Evolutionary conservation across 352 stramenopile species (phyloP), one percentile per base, ranked within the genome.

Genomic region (Phytophthora pistaciae): DNA sequence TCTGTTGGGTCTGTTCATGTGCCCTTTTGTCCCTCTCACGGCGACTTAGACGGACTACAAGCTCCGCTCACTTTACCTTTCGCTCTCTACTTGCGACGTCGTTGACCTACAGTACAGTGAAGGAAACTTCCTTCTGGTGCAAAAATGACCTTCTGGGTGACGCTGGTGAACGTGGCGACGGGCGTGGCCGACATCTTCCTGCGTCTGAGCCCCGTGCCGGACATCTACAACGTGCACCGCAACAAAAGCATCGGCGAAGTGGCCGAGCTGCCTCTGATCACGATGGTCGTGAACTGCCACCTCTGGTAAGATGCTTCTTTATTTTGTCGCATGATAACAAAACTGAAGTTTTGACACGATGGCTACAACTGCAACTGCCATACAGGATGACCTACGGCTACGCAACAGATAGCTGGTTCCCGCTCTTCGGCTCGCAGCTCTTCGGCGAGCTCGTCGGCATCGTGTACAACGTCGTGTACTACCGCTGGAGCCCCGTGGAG

Each of bases 191-290:
- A 75, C n/a, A 67, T 74, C 11, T 46, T 72, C 1, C 54, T 77
- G 42, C 62, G 62, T 1, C 59, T 80, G 33, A 77, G 73, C 27
- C 64, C 72, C 36, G 52, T 59, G 33, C 56, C 64, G 5, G 68
- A 76, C 64, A 80, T 77, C 7, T 74, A 72, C 68, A 68, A 62
- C n/a, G 64, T 77, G n/a, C 60, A 80, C 53, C 59, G 60, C 20
- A 52, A 70, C 40, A 68, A 75, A 66, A 68, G 40, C 44, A 80
- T 71, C 21, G 72, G 72, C 16, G 61, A 69, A 55, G 69, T 74
- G 50, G 63, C 64, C 3, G 69, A 72, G 8, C 50, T 80, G 8
- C 68, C 68, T 3, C 36, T 80, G 1, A 71, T 80, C 20, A 57
- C 56, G 0, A 65, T 71, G 61, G 62, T 74, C 10, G 68, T 74